phyloP scores from a whole-genome alignment of 306 rosid genomes.

The Cicer judaicum region DNA sequence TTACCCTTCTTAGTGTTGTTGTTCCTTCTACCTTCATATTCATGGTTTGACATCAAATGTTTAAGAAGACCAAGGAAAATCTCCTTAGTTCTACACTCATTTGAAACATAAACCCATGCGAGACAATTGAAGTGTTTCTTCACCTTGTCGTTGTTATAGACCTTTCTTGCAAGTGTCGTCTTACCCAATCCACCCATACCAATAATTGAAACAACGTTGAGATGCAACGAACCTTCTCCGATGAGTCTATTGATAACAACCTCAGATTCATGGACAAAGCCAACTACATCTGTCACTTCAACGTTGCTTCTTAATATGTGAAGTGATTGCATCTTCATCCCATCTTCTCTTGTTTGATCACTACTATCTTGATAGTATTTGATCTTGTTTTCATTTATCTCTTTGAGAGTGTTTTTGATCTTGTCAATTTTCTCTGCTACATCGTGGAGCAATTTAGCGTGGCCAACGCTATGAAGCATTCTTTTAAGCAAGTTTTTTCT shows the following conservation, averaged over 20 bases:
- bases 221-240: background rate
- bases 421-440: slow-evolving; percentile 8
- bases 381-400: slow-evolving; percentile 10
- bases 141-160: background rate
- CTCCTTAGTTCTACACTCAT: background rate
- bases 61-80: background rate
- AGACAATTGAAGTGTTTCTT: background rate
- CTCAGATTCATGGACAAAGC: slow-evolving; percentile 22
- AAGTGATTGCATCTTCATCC: background rate
- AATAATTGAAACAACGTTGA: slow-evolving; percentile 14
- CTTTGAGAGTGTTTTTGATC: slow-evolving; percentile 1
- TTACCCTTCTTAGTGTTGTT: background rate
- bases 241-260: background rate
- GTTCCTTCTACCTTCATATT: background rate
- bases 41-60: background rate
- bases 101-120: slow-evolving; percentile 5
- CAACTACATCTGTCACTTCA: slow-evolving; percentile 7
- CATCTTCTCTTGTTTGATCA: background rate
- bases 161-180: slow-evolving; percentile 8
- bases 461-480: background rate
- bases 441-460: background rate
- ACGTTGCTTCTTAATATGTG: slow-evolving; percentile 8
- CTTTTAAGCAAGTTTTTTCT: background rate
- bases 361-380: slow-evolving; percentile 1
- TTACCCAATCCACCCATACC: slow-evolving; percentile 32